Evolutionary conservation across 495 filamentous ascomycete genomes (phyloP).

Genomic region (Talaromyces proteolyticus): DNA sequence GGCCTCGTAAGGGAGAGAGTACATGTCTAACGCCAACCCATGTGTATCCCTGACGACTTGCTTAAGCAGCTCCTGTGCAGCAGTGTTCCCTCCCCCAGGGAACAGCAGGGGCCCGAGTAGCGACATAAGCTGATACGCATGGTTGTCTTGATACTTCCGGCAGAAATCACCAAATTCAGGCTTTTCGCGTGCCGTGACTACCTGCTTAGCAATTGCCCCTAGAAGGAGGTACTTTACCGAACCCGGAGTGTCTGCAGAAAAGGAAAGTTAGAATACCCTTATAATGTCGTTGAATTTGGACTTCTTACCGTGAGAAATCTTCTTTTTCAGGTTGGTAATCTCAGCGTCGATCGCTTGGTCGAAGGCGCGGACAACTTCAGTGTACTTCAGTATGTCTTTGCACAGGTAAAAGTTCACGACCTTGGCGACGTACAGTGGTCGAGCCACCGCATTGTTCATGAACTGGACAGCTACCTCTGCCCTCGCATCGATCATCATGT

Average conservation of each 20-base stretch:
- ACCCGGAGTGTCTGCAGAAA: conserved; percentile 7
- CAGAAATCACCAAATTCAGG: conserved; percentile 15
- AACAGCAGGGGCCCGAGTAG: conserved; percentile 12
- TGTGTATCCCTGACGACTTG: conserved; percentile 17
- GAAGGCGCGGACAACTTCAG: conserved; percentile 12
- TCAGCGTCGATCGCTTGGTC: conserved; percentile 10
- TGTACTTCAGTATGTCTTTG: conserved; percentile 10
- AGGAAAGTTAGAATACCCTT: background rate
- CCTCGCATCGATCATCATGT: conserved; percentile 13
- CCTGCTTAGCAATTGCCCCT: conserved; percentile 8
- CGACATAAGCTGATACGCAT: conserved; percentile 14
- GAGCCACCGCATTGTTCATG: conserved; percentile 11
- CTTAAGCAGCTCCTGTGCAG: conserved; percentile 13
- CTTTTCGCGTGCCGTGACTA: conserved; percentile 7
- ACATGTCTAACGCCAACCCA: conserved; percentile 18
- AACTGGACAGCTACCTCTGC: conserved; percentile 9
- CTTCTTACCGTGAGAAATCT: conserved; percentile 10
- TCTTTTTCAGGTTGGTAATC: conserved; percentile 10
- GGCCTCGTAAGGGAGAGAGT: conserved; percentile 14
- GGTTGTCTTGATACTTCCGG: conserved; percentile 5
- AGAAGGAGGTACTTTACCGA: conserved; percentile 11
- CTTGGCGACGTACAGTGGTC: conserved; percentile 16
- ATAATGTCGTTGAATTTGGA: background rate
- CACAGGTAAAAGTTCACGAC: conserved; percentile 18
- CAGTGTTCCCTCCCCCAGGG: conserved; percentile 1